These are phyloP conservation scores for Penicillium oxalicum DNA, from an alignment of 2,329 filamentous ascomycete genomes.

Conservation along the genomic window DNA sequence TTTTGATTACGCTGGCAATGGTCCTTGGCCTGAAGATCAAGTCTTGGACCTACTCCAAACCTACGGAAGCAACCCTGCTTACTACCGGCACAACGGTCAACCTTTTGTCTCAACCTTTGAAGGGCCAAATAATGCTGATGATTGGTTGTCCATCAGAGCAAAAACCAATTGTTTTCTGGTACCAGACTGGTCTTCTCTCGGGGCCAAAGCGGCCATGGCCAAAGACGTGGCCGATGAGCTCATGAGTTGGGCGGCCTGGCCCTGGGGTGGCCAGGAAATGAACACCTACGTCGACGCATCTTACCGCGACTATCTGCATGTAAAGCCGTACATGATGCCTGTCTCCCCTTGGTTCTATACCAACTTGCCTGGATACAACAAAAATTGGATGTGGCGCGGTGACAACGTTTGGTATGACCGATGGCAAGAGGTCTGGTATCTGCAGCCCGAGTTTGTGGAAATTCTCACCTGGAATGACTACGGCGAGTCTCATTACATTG, in stretches of 20 bases:
- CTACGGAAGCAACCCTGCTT: conserved; percentile 20
- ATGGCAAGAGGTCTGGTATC: conserved; percentile 46
- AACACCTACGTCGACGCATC: conserved; percentile 29
- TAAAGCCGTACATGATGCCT: conserved; percentile 48
- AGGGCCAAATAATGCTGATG: conserved; percentile 33
- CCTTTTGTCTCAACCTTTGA: conserved; percentile 41
- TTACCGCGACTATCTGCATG: conserved; percentile 27
- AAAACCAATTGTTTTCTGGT: conserved; percentile 38
- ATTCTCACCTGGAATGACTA: conserved; percentile 58
- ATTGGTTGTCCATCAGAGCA: conserved; percentile 42
- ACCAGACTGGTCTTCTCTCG: conserved; percentile 31
- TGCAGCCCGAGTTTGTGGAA: conserved; percentile 19
- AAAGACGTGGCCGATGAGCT: conserved; percentile 30
- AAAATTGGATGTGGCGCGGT: conserved; percentile 60
- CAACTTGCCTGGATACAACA: conserved; percentile 50
- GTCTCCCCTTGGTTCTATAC: conserved; percentile 56
- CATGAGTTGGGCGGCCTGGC: conserved; percentile 44
- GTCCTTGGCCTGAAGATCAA: conserved; percentile 23
- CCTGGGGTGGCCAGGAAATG: conserved; percentile 21
- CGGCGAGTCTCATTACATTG: conserved; percentile 56
- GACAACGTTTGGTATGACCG: conserved; percentile 57
- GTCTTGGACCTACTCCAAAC: conserved; percentile 25
- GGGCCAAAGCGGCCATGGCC: conserved; percentile 9
- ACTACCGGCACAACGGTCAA: conserved; percentile 24
- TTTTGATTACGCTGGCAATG: conserved; percentile 30